Base-by-base conservation (phyloP, 768 basidiomycete species). In the Podaxis pistillaris region DNA sequence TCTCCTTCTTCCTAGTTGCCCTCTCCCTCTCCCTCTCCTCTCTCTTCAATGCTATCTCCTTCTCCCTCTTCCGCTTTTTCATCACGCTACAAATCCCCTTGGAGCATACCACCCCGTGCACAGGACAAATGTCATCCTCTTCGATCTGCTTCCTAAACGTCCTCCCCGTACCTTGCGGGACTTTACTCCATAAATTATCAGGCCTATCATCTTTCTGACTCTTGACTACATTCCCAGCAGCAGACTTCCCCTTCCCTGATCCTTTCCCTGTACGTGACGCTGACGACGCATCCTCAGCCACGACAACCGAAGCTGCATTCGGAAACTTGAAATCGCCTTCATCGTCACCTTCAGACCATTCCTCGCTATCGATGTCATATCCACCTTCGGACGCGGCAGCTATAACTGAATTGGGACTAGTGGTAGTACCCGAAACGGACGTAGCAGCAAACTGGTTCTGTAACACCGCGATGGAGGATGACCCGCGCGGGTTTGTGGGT, bases 41-140 rank as follows among this genome's bases (percentile, higher is more conserved):
- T 19, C 44, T 46, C 44, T 46, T 46, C 44, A 19, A 2, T 4
- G 44, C 44, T 2, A 15, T 30, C 30, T 61, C 60, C 40, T 54
- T 28, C 30, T 54, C 52, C 53, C 60, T 28, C 17, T 55, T 53
- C 52, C n/a, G 46, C 33, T 55, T 61, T 52, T 61, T 54, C 60
- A 61, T 61, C 15, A 61, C 41, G 40, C 52, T 61, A 46, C 60
- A 61, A 28, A 61, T 61, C 17, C 60, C 60, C 24, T 44, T 54
- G 12, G 52, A 54, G 22, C 60, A 61, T 4, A 61, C 6, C 2
- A 55, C 40, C 3, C 60, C 60, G 24, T 61, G 60, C 13, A 54
- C 38, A 12, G 60, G 60, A 36, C 60, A 61, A 19, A 55, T 4
- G 1, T 61, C 60, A 11, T 61, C 44, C 26, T 60, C 59, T 1